phyloP scores from a whole-genome alignment of 2,329 filamentous ascomycete species.

The Pyricularia grisea region DNA sequence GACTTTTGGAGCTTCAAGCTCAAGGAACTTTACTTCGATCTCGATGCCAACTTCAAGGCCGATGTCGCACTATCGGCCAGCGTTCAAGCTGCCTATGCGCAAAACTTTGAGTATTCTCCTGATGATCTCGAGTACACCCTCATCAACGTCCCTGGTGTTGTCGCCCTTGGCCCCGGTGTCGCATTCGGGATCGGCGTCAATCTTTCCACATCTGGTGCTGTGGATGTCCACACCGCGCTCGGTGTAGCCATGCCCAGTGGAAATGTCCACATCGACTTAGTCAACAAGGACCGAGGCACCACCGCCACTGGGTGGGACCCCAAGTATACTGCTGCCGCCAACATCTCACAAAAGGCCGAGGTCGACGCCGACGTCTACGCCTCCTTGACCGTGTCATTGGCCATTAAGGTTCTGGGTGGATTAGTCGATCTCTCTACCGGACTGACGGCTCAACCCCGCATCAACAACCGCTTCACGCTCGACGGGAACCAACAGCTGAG shows the following conservation, averaged over 20 bases:
- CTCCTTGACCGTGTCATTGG: constrained; percentile 12
- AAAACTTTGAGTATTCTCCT: constrained; percentile 24
- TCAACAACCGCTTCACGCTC: constrained; percentile 16
- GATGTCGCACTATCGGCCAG: constrained; percentile 25
- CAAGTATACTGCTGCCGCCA: constrained; percentile 10
- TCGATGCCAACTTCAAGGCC: constrained; percentile 27
- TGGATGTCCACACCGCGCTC: neutral
- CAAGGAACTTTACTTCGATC: constrained; percentile 29
- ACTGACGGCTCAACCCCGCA: constrained; percentile 15
- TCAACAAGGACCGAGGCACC: constrained; percentile 11
- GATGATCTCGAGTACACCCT: constrained; percentile 25
- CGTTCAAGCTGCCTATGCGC: constrained; percentile 21
- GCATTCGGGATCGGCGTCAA: constrained; percentile 2
- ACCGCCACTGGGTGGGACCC: constrained; percentile 12
- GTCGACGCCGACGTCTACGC: constrained; percentile 15
- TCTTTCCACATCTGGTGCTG: neutral
- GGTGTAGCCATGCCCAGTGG: constrained; percentile 6
- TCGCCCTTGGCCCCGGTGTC: constrained; percentile 15
- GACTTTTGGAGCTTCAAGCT: constrained; percentile 23
- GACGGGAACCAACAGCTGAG: constrained; percentile 11
- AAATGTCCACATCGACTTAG: constrained; percentile 18
- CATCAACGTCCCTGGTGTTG: constrained; percentile 28
- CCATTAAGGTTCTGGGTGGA: constrained; percentile 15
- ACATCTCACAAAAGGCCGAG: constrained; percentile 12
- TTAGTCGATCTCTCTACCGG: constrained; percentile 16